Evolutionary conservation across 2,329 filamentous ascomycete species (phyloP), one percentile per base, ranked within the genome.

Genomic region (Trichoderma arundinaceum): DNA sequence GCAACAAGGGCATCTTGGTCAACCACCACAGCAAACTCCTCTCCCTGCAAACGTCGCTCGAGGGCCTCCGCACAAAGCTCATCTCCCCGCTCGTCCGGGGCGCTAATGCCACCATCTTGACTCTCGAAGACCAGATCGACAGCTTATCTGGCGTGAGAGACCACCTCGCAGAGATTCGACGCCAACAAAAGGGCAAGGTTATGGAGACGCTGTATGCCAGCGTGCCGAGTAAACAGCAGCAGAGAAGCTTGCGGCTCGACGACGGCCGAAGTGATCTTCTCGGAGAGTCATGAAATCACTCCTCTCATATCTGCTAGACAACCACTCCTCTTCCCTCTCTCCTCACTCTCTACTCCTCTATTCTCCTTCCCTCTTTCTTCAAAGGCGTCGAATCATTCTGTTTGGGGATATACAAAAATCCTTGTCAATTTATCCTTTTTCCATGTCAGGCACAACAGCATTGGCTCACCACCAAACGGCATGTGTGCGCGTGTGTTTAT

Each of bases 1-100:
- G 88, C 68, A 96, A 97, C 80, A 97, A 97, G 79, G 87, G 88
- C 69, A 85, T 96, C 41, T 84, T 98, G 8, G 88, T 95, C 69
- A 90, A 93, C 72, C 94, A 97, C 77, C 95, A 96, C 72, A 88
- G 90, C 67, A 90, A 91, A 68, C 85, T 98, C 44, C 83, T 95
- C 62, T 90, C 90, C 2, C 84, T 98, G 46, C 95, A 96, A 75
- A 89, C 92, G 10, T 94, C 92, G 71, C 85, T 98, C 15, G 94
- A 97, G 79, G 90, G 85, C n/a, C 81, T 97, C 53, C 84, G 94
- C 41, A 85, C 90, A 69, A 95, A 94, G 75, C 84, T 97, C 17
- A 91, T 97, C 46, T 92, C 88, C 61, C 94, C 94, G 15, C 83
- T 97, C 3, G 90, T 97, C 19, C 82, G 91, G 51, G 87, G 88